Evolutionary conservation across 129 eudicot genomes (phyloP).

Genomic region (Arctium lappa): DNA sequence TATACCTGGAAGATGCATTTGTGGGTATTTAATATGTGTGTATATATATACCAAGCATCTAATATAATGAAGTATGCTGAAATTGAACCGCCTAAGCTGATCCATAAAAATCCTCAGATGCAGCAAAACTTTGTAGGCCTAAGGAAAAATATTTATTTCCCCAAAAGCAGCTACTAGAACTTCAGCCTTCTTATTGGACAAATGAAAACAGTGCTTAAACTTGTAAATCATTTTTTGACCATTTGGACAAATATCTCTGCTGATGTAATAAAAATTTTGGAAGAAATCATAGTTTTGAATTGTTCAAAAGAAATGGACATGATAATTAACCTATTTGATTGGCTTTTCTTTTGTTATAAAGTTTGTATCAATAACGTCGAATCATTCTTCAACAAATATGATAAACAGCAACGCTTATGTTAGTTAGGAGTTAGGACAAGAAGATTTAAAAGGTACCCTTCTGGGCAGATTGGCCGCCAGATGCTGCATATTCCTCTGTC

Average conservation of each 20-base stretch:
- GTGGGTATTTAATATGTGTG: neutral
- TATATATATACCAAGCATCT: slow-evolving; percentile 3
- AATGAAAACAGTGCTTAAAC: neutral
- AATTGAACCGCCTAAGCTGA: neutral
- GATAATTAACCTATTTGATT: neutral
- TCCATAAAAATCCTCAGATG: neutral
- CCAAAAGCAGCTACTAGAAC: neutral
- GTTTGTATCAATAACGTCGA: neutral
- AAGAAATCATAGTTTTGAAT: neutral
- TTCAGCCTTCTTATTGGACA: neutral
- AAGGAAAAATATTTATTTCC: neutral
- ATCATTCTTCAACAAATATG: neutral
- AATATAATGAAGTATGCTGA: slow-evolving; percentile 10
- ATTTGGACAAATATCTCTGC: neutral
- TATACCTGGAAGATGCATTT: slow-evolving; percentile 49
- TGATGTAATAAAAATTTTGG: neutral
- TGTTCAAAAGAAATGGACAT: neutral
- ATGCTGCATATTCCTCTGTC: slow-evolving; percentile 66
- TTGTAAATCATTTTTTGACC: neutral
- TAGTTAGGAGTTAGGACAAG: neutral
- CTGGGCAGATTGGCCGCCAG: slow-evolving; percentile 95
- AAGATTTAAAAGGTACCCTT: slow-evolving; percentile 54
- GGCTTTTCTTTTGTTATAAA: neutral
- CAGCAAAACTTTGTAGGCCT: neutral
- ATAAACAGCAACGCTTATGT: neutral